phyloP scores from a whole-genome alignment of 805 yeast genomes.

The Cyberlindnera meyerae region DNA sequence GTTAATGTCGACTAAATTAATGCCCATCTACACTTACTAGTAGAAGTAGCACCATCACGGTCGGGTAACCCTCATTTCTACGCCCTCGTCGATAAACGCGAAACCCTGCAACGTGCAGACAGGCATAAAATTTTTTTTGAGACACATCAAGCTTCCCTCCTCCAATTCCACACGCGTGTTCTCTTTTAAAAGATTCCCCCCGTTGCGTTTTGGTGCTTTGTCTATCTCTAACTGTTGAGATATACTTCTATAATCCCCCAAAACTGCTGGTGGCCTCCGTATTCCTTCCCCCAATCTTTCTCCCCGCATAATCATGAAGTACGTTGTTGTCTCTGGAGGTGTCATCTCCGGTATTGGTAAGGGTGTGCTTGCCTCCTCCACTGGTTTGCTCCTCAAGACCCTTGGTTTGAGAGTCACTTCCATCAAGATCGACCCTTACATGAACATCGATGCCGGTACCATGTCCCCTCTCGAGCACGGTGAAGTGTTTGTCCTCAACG shows the following conservation, averaged over 20 bases:
- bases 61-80: too few species aligned
- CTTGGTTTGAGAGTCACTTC: slow-evolving; percentile 93
- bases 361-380: slow-evolving; percentile 96
- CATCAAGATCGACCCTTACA: slow-evolving; percentile 96
- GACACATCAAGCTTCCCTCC: not conserved
- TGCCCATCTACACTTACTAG: too few species aligned
- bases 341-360: slow-evolving; percentile 99
- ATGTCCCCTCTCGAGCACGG: slow-evolving; percentile 99
- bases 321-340: slow-evolving; percentile 98
- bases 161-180: not conserved
- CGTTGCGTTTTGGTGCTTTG: slow-evolving; percentile 14
- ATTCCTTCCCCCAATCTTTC: not conserved
- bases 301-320: slow-evolving; percentile 59
- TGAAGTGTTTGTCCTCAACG: slow-evolving; percentile 95
- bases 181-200: slow-evolving; percentile 4
- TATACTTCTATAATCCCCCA: not conserved
- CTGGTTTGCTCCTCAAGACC: slow-evolving; percentile 91
- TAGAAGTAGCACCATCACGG: too few species aligned
- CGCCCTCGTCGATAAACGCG: slow-evolving; percentile 1
- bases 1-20: slow-evolving; percentile 1
- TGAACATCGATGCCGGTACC: slow-evolving; percentile 99
- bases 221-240: slow-evolving; percentile 1
- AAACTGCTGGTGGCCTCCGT: slow-evolving; percentile 4
- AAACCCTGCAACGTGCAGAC: too few species aligned
- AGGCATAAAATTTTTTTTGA: not conserved